Evolutionary conservation across 2,329 filamentous ascomycete species (phyloP), one percentile per base, ranked within the genome.

Genomic region (Trichoderma pleuroti): DNA sequence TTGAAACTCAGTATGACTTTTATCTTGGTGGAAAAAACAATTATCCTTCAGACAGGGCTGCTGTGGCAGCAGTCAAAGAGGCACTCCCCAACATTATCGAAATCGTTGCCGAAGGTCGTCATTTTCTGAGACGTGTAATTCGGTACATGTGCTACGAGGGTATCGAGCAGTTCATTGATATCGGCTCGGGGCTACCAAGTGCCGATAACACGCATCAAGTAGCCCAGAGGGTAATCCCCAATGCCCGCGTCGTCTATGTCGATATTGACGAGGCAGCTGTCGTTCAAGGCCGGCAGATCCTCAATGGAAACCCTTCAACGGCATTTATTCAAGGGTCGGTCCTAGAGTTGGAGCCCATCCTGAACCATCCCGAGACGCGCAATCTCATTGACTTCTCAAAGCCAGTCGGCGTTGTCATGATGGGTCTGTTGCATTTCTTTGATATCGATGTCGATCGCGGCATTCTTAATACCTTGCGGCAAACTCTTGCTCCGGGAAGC

Each of bases 131-230:
- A 28, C 65, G 65, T 3, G 26, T 59, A 4, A 59, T 68, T 24
- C 65, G 65, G 5, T 68, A 68, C 54, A 68, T 68, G 65, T 59
- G 54, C 14, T 49, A 12, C 14, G 54, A 68, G 16, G 65, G 65
- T 2, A 56, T 68, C 18, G 65, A 68, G 1, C 65, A 68, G 2
- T 68, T 68, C 16, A 68, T 68, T 14, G 65, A 68, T 4, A 60
- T 68, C 14, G 65, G 65, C 14, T 68, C 65, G 5, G 65, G 65
- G 4, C 7, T 68, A 10, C 65, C 65, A 21, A 68, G 65, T 21
- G 65, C 65, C 21, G 65, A 68, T 14, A 68, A 68, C 54, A 68
- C 65, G 6, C 65, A 68, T 60, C 65, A 68, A 28, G 65, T 68
- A 1, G 65, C 65, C 12, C 65, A 68, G n/a, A 49, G 65, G 30